Evolutionary conservation across 768 basidiomycete species (phyloP).

Genomic region (Amanita molliuscula): DNA sequence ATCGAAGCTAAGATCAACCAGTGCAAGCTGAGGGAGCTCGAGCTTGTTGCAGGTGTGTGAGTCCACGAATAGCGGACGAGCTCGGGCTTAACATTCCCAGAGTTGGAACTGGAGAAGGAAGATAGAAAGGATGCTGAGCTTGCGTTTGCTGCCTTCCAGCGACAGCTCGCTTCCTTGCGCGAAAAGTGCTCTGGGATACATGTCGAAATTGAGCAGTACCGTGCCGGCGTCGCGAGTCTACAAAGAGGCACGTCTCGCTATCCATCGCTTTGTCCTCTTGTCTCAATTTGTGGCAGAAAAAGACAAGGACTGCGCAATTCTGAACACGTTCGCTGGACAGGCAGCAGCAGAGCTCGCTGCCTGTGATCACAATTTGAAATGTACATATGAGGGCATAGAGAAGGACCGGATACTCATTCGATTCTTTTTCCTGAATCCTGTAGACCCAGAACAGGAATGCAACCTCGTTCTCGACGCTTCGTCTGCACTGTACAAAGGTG

Average conservation of each 20-base stretch:
- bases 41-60: slow-evolving; percentile 58
- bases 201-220: slow-evolving; percentile 65
- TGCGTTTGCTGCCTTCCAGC: slow-evolving; percentile 45
- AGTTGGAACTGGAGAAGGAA: slow-evolving; percentile 58
- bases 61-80: not conserved
- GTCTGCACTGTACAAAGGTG: slow-evolving; percentile 52
- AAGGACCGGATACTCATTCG: slow-evolving; percentile 63
- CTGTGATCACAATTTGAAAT: slow-evolving; percentile 48
- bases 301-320: slow-evolving; percentile 47
- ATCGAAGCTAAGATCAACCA: slow-evolving; percentile 62
- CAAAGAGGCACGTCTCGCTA: slow-evolving; percentile 38
- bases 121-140: slow-evolving; percentile 65
- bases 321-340: slow-evolving; percentile 42
- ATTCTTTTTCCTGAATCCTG: slow-evolving; percentile 55
- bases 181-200: slow-evolving; percentile 53
- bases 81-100: slow-evolving; percentile 21
- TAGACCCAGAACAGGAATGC: slow-evolving; percentile 52
- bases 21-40: slow-evolving; percentile 72
- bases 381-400: slow-evolving; percentile 71
- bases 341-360: slow-evolving; percentile 44
- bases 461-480: slow-evolving; percentile 72
- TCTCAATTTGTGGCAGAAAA: slow-evolving; percentile 37
- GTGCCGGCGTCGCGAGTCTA: slow-evolving; percentile 48
- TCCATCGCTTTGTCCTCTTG: not conserved
- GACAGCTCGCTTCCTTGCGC: slow-evolving; percentile 53